Evolutionary conservation across 768 basidiomycete genomes (phyloP).

Genomic region (Serendipita indica): DNA sequence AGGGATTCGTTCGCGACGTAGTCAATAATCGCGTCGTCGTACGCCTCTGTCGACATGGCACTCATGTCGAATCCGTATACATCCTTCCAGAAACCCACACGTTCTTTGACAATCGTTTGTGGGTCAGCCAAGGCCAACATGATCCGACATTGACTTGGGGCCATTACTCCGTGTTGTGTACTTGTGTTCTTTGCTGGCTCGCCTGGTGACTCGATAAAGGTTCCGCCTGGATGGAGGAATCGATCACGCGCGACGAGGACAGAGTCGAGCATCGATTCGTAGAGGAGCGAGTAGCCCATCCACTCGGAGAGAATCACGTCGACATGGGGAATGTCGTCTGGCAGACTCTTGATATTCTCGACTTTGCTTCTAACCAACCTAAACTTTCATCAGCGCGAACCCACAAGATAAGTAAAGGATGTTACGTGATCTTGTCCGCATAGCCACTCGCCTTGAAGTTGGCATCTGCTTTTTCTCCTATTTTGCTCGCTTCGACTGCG

Average conservation of each 20-base stretch:
- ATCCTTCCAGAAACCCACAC: constrained; percentile 78
- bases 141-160: constrained; percentile 79
- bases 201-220: background rate
- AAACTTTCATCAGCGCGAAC: background rate
- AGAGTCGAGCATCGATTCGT: constrained; percentile 96
- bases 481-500: constrained; percentile 79
- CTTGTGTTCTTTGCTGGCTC: constrained; percentile 2
- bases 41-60: constrained; percentile 59
- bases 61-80: constrained; percentile 88
- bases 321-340: constrained; percentile 56
- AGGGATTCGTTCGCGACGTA: constrained; percentile 52
- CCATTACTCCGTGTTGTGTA: constrained; percentile 50
- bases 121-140: constrained; percentile 73
- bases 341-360: constrained; percentile 61
- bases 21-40: constrained; percentile 74
- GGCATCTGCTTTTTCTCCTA: constrained; percentile 59
- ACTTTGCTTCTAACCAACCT: constrained; percentile 82
- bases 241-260: constrained; percentile 79
- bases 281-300: constrained; percentile 89
- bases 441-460: constrained; percentile 60
- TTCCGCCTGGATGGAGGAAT: constrained; percentile 47
- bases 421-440: constrained; percentile 39
- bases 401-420: background rate
- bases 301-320: constrained; percentile 96
- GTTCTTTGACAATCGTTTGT: constrained; percentile 59